Percentiles rank a stretch among this genome's conserved stretches.
These are phyloP conservation scores for Cercospora brassicicola DNA, from an alignment of 2,329 filamentous ascomycete genomes.

Conservation along the genomic window DNA sequence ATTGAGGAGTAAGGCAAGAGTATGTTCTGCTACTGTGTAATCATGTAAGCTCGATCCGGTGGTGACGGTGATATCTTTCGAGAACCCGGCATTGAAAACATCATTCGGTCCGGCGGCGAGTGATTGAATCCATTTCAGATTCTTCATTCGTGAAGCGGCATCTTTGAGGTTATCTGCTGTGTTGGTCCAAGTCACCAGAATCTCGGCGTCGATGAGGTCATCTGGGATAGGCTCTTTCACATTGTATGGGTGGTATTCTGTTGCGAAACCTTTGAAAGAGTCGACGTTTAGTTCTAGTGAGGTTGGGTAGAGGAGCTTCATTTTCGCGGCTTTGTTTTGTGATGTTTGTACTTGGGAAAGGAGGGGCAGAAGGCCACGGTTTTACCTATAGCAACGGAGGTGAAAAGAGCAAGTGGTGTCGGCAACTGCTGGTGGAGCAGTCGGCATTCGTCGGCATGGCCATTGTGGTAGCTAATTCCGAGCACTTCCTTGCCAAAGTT, in stretches of 20 bases:
- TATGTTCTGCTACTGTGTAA: slow-evolving; percentile 64
- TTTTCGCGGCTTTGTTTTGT: slow-evolving; percentile 33
- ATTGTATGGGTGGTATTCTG: slow-evolving; percentile 61
- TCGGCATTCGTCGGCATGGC: slow-evolving; percentile 4
- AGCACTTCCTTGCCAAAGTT: not conserved
- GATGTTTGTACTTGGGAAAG: not conserved
- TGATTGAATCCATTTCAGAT: slow-evolving; percentile 65
- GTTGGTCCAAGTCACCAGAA: slow-evolving; percentile 65
- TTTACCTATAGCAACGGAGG: not conserved
- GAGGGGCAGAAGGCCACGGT: not conserved
- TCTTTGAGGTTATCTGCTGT: slow-evolving; percentile 58
- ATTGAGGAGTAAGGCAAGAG: slow-evolving; percentile 58
- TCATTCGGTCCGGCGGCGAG: slow-evolving; percentile 67
- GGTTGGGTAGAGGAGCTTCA: slow-evolving; percentile 68
- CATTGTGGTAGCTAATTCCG: not conserved
- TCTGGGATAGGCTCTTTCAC: slow-evolving; percentile 58
- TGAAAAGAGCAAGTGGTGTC: not conserved
- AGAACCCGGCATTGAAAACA: slow-evolving; percentile 62
- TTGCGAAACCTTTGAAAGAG: slow-evolving; percentile 59
- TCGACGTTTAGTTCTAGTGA: slow-evolving; percentile 59
- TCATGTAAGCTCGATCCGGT: slow-evolving; percentile 66
- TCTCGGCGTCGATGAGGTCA: slow-evolving; percentile 59
- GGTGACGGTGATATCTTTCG: slow-evolving; percentile 55
- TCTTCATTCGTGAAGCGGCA: slow-evolving; percentile 56
- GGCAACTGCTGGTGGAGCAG: not conserved